Conservation (phyloP, 768 basidiomycete genomes). For the Lentinula lateritia region DNA sequence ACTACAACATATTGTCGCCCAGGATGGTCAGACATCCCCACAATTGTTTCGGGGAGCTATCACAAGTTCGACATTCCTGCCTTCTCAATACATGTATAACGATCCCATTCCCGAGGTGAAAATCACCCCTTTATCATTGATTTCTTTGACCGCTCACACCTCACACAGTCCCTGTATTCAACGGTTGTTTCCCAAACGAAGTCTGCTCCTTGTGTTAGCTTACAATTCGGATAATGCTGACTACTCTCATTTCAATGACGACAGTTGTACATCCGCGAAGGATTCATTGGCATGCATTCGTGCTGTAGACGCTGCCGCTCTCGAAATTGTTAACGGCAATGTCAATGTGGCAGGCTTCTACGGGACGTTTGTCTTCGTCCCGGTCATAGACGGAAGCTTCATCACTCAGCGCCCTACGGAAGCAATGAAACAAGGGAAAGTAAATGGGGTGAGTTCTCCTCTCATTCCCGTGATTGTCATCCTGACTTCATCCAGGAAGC, state of each 20-base stretch:
- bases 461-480: background rate
- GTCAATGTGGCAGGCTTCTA: constrained; percentile 15
- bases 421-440: constrained; percentile 18
- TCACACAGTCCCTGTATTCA: background rate
- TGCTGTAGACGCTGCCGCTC: constrained; percentile 11
- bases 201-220: background rate
- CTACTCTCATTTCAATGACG: background rate
- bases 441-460: constrained; percentile 24
- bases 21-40: constrained; percentile 26
- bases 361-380: constrained; percentile 18
- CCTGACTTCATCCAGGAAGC: constrained; percentile 10
- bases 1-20: constrained; percentile 25
- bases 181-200: background rate
- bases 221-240: background rate
- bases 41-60: constrained; percentile 25
- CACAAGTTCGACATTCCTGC: constrained; percentile 27
- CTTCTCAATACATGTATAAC: constrained; percentile 28
- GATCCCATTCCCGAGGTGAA: constrained; percentile 21
- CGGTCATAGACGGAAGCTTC: constrained; percentile 27
- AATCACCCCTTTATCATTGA: background rate
- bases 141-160: background rate
- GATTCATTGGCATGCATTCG: constrained; percentile 22
- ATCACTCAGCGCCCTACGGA: constrained; percentile 24
- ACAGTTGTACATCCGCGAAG: background rate
- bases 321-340: constrained; percentile 16